phyloP scores from a whole-genome alignment of 305 asterid species.

The Fraxinus nigra region DNA sequence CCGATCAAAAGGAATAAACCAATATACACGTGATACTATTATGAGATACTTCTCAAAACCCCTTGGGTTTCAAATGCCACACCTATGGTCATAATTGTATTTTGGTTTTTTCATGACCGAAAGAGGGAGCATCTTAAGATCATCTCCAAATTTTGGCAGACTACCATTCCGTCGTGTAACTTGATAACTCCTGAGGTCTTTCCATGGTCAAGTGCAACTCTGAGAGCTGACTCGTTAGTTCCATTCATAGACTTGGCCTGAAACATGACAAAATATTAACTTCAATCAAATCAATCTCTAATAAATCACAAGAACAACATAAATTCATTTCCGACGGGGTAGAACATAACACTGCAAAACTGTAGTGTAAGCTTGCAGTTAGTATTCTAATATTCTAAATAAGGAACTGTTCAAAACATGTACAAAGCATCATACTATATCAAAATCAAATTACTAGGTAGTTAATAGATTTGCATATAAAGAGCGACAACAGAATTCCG shows the following conservation, averaged over 20 bases:
- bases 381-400: not conserved
- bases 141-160: too few species aligned
- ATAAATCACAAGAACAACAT: not conserved
- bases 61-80: not conserved
- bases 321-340: not conserved
- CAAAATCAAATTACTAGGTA: not conserved
- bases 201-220: conserved; percentile 82
- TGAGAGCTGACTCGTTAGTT: conserved; percentile 68
- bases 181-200: conserved; percentile 58
- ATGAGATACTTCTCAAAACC: not conserved
- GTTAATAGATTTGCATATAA: not conserved
- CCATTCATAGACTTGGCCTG: conserved; percentile 84
- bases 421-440: not conserved
- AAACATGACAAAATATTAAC: not conserved
- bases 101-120: too few species aligned
- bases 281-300: not conserved
- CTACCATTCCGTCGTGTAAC: too few species aligned
- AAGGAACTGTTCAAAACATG: not conserved
- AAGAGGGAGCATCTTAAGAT: too few species aligned
- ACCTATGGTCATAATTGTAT: not conserved
- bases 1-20: not conserved
- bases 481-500: not conserved
- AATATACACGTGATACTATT: not conserved
- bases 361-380: not conserved
- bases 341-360: not conserved